phyloP scores from a whole-genome alignment of 306 rosid species.

The Dalbergia oliveri region DNA sequence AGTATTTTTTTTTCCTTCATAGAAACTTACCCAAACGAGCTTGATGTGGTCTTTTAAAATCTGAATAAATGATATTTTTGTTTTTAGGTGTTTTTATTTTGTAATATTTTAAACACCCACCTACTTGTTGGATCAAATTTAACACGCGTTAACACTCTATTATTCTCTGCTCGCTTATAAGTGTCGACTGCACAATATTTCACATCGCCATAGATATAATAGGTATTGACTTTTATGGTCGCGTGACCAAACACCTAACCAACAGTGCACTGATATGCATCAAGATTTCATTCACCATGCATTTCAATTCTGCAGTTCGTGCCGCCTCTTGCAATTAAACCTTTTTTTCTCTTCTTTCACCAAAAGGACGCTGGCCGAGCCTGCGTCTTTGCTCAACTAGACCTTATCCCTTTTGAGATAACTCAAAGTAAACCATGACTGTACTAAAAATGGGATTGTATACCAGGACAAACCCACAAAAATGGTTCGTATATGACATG shows the following conservation, averaged over 20 bases:
- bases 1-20: too few species aligned
- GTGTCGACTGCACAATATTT: too few species aligned
- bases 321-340: conserved; percentile 7
- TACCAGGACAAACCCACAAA: conserved; percentile 22
- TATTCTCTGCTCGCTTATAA: too few species aligned
- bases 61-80: too few species aligned
- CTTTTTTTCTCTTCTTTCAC: conserved; percentile 2
- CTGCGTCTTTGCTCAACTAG: conserved; percentile 13
- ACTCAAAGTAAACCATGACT: background rate
- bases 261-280: conserved; percentile 15
- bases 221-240: too few species aligned
- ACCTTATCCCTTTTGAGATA: conserved; percentile 44
- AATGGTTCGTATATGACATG: conserved; percentile 48
- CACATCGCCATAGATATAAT: too few species aligned
- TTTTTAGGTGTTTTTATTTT: too few species aligned
- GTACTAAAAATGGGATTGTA: conserved; percentile 34
- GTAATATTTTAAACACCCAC: too few species aligned
- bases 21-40: too few species aligned
- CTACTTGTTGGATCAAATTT: too few species aligned
- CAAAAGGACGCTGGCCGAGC: conserved; percentile 16
- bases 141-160: too few species aligned
- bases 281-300: conserved; percentile 36
- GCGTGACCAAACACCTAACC: background rate
- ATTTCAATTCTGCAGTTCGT: conserved; percentile 19
- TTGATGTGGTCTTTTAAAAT: too few species aligned